phyloP scores from a whole-genome alignment of 2,329 filamentous ascomycete genomes.

The Apiospora saccharicola region DNA sequence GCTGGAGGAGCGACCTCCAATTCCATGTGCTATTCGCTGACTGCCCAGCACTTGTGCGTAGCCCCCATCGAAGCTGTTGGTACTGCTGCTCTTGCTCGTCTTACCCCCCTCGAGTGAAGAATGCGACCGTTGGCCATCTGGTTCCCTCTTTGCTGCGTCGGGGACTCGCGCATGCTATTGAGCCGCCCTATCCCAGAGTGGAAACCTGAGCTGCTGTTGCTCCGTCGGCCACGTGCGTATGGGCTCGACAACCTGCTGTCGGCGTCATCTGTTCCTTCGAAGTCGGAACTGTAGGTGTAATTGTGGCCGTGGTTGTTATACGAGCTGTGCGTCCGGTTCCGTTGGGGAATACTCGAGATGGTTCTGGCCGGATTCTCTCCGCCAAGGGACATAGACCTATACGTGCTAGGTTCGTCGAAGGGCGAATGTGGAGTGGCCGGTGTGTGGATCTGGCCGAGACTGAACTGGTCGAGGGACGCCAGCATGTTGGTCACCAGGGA shows the following conservation, averaged over 20 bases:
- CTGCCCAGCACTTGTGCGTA: constrained; percentile 64
- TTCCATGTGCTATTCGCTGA: constrained; percentile 64
- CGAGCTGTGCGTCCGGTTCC: constrained; percentile 31
- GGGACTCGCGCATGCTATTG: constrained; percentile 66
- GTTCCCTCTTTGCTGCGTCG: constrained; percentile 46
- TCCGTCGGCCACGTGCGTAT: constrained; percentile 68
- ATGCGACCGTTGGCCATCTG: constrained; percentile 46
- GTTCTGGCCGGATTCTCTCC: constrained; percentile 38
- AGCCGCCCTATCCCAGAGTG: constrained; percentile 66
- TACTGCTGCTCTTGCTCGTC: constrained; percentile 76
- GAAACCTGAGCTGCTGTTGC: constrained; percentile 82
- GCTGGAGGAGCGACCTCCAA: constrained; percentile 70
- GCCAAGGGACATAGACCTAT: constrained; percentile 34
- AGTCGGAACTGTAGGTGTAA: constrained; percentile 69
- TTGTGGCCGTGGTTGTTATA: constrained; percentile 46
- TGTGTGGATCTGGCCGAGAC: constrained; percentile 55
- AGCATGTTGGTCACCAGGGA: constrained; percentile 97
- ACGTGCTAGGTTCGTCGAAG: constrained; percentile 45
- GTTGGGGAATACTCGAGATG: constrained; percentile 38
- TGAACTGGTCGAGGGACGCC: constrained; percentile 87
- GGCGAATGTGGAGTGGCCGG: constrained; percentile 40
- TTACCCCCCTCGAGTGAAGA: constrained; percentile 65
- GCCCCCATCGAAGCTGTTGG: constrained; percentile 71
- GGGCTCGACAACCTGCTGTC: constrained; percentile 60
- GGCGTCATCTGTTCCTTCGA: constrained; percentile 61